Percentiles rank a stretch among this genome's conserved stretches.
Conservation (phyloP, 345 rosid species). For the Erucastrum elatum region DNA sequence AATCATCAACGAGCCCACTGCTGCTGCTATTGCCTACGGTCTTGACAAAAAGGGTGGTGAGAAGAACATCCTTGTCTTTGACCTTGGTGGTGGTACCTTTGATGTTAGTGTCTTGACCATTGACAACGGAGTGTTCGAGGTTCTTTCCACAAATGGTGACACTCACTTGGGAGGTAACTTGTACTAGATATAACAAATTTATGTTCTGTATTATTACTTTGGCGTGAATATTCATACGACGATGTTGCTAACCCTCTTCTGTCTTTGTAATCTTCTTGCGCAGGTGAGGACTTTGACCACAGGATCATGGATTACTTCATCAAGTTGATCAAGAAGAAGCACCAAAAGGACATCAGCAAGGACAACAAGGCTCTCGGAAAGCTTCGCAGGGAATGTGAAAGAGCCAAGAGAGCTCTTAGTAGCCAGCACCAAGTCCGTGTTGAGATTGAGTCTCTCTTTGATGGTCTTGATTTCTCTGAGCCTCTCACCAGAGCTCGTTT, state of each 20-base stretch:
- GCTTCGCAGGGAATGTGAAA: slow-evolving; percentile 88
- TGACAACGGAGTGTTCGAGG: slow-evolving; percentile 97
- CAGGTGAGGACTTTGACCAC: slow-evolving; percentile 98
- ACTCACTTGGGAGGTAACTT: slow-evolving; percentile 94
- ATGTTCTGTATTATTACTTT: neutral
- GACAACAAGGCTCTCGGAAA: slow-evolving; percentile 94
- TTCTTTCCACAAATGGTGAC: slow-evolving; percentile 95
- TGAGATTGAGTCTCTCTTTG: slow-evolving; percentile 93
- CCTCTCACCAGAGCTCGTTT: slow-evolving; percentile 98
- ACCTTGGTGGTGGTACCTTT: slow-evolving; percentile 98
- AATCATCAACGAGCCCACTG: slow-evolving; percentile 96
- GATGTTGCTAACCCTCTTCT: neutral
- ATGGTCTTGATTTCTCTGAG: slow-evolving; percentile 92
- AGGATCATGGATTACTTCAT: slow-evolving; percentile 98
- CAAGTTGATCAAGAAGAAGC: slow-evolving; percentile 96
- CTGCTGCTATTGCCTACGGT: slow-evolving; percentile 98
- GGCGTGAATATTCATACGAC: neutral
- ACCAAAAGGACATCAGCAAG: slow-evolving; percentile 95
- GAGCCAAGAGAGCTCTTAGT: slow-evolving; percentile 99
- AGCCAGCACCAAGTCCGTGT: slow-evolving; percentile 99
- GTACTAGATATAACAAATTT: neutral
- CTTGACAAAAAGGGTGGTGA: slow-evolving; percentile 95
- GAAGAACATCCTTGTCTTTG: slow-evolving; percentile 98
- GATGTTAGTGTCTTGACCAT: slow-evolving; percentile 97
- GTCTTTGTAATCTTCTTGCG: neutral